phyloP scores from a whole-genome alignment of 2,329 filamentous ascomycete species.

The Colletotrichum brevisporum region DNA sequence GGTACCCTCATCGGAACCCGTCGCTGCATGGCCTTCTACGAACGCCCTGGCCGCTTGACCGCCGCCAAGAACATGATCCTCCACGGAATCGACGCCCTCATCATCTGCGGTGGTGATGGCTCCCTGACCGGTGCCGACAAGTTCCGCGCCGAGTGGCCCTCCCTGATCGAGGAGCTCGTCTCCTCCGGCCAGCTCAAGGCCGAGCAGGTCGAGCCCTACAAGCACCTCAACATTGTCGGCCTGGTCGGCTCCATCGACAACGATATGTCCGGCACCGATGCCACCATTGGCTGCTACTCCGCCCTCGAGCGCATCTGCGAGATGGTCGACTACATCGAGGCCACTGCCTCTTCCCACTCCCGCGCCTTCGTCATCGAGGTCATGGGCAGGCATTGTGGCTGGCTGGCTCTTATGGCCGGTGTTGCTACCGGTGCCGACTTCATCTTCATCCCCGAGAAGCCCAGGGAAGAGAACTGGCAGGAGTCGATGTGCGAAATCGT shows the following conservation, averaged over 20 bases:
- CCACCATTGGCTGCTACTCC: conserved; percentile 97
- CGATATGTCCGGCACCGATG: conserved; percentile 96
- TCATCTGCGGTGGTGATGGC: conserved; percentile 97
- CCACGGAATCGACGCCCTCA: conserved; percentile 92
- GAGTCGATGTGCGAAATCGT: conserved; percentile 88
- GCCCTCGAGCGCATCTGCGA: conserved; percentile 94
- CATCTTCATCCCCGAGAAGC: conserved; percentile 96
- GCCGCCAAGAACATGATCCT: conserved; percentile 96
- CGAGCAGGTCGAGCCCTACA: conserved; percentile 82
- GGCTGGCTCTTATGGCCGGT: conserved; percentile 96
- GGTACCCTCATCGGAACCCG: conserved; percentile 97
- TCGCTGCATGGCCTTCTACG: conserved; percentile 91
- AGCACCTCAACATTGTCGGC: conserved; percentile 94
- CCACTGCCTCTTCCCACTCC: conserved; percentile 93
- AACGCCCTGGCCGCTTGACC: conserved; percentile 84
- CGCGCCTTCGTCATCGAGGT: conserved; percentile 98
- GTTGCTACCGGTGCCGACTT: conserved; percentile 97
- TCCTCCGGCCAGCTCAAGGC: conserved; percentile 77
- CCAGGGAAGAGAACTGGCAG: conserved; percentile 88
- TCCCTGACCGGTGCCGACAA: conserved; percentile 95
- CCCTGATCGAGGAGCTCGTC: conserved; percentile 88
- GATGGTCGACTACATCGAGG: conserved; percentile 96
- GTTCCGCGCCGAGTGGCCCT: conserved; percentile 93
- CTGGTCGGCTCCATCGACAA: conserved; percentile 98
- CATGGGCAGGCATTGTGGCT: conserved; percentile 98